These are phyloP conservation scores for Trebouxia gelatinosa DNA, from an alignment of 163 green algal genomes.

Conservation along the genomic window DNA sequence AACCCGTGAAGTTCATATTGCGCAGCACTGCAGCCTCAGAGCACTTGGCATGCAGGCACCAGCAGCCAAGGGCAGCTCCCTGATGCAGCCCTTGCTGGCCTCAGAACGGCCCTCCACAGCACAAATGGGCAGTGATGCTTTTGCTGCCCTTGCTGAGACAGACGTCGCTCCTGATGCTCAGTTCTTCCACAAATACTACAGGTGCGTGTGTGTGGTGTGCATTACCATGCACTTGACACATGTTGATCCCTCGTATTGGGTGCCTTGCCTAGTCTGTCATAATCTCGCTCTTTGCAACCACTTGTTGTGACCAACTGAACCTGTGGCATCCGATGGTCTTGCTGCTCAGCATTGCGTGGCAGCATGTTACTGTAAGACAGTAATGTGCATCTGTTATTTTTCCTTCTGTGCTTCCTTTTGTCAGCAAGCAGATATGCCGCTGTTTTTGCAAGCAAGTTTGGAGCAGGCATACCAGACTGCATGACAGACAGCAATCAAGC, in stretches of 20 bases:
- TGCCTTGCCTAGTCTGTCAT: not conserved
- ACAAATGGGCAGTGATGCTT: slow-evolving; percentile 48
- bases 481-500: not conserved
- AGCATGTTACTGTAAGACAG: not conserved
- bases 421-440: no score
- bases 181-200: slow-evolving; percentile 79
- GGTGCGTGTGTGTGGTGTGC: no score
- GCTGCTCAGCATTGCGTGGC: not conserved
- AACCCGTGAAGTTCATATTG: not conserved
- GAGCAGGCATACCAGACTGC: not conserved
- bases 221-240: no score
- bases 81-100: slow-evolving; percentile 14
- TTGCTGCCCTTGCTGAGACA: slow-evolving; percentile 58
- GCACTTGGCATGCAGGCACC: no score
- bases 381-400: no score
- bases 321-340: not conserved
- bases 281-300: no score
- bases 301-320: no score
- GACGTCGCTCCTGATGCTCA: slow-evolving; percentile 66
- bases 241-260: not conserved
- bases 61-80: slow-evolving; percentile 21
- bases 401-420: no score
- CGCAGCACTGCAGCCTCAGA: not conserved
- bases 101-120: not conserved
- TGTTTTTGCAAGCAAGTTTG: not conserved